phyloP scores from a whole-genome alignment of 768 basidiomycete species.

The Hemileccinum impolitum region DNA sequence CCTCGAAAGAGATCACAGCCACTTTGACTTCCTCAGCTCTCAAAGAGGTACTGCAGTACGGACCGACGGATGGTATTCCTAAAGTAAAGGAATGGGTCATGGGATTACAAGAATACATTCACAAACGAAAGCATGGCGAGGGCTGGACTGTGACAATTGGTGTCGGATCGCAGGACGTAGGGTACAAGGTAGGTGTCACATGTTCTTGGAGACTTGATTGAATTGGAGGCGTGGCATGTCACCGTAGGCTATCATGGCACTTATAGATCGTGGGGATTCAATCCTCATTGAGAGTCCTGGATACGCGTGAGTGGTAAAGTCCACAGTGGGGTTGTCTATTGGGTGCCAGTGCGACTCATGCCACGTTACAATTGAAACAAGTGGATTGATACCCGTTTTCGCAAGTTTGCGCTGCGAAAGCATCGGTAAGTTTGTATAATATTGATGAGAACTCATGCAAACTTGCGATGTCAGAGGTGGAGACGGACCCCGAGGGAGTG shows the following conservation, averaged over 20 bases:
- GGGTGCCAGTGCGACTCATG: background rate
- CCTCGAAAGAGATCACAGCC: conserved; percentile 42
- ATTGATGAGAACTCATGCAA: background rate
- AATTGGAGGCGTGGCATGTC: background rate
- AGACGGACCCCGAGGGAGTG: conserved; percentile 67
- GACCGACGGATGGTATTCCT: conserved; percentile 59
- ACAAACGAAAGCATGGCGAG: conserved; percentile 52
- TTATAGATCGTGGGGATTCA: conserved; percentile 71
- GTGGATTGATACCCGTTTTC: conserved; percentile 63
- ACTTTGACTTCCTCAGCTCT: conserved; percentile 53
- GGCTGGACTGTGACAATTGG: conserved; percentile 74
- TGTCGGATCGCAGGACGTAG: conserved; percentile 76
- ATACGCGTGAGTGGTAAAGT: conserved; percentile 51
- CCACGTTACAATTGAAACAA: conserved; percentile 20
- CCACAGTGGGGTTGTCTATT: background rate
- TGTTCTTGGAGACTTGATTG: background rate
- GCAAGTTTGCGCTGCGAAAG: conserved; percentile 47
- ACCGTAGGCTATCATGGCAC: conserved; percentile 55
- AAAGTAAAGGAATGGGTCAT: conserved; percentile 58
- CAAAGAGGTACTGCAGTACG: conserved; percentile 65
- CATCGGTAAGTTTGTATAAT: conserved; percentile 39
- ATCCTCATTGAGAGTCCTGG: conserved; percentile 76
- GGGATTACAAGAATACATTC: conserved; percentile 61
- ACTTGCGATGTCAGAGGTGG: conserved; percentile 49
- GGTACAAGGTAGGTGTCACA: conserved; percentile 55